A percentile compares a stretch with the other conserved stretches of the same genome.
Conservation (phyloP, 106 monocot genomes). For the Vanilla planifolia region DNA sequence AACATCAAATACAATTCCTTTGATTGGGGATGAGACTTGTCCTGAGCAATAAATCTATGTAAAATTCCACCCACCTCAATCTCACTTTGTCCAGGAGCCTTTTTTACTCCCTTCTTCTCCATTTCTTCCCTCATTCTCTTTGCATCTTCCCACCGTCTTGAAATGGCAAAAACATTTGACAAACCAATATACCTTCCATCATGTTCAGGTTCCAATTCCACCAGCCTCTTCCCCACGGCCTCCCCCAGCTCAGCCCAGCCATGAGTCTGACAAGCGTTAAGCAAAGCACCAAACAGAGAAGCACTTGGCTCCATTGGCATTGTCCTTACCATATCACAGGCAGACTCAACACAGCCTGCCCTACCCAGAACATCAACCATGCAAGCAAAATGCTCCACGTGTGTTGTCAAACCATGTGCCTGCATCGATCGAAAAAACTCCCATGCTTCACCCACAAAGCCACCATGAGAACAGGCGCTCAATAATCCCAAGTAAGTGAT, state of each 20-base stretch:
- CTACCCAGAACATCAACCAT: conserved; percentile 65
- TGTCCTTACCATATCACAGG: conserved; percentile 31
- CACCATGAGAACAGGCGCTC: conserved; percentile 65
- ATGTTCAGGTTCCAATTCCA: conserved; percentile 49
- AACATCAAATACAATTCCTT: conserved; percentile 32
- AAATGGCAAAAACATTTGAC: conserved; percentile 42
- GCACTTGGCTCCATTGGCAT: conserved; percentile 59
- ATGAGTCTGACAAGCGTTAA: conserved; percentile 39
- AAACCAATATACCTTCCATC: conserved; percentile 59
- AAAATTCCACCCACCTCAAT: conserved; percentile 38
- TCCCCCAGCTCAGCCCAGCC: conserved; percentile 43
- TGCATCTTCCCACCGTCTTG: conserved; percentile 38
- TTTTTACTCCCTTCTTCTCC: conserved; percentile 62
- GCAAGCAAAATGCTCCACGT: conserved; percentile 70
- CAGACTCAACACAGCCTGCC: conserved; percentile 44
- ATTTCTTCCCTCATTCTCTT: conserved; percentile 45
- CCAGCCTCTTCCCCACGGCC: conserved; percentile 37
- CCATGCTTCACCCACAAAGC: conserved; percentile 57
- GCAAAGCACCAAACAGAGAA: conserved; percentile 55
- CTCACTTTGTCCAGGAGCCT: conserved; percentile 55
- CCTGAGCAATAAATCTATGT: conserved; percentile 55
- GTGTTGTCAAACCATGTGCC: conserved; percentile 15
- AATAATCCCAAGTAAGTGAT: conserved; percentile 62
- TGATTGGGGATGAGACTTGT: conserved; percentile 35
- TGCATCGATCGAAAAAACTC: conserved; percentile 35